Base-by-base conservation (phyloP, 192 early-diverging fungal genomes). In the Coemansia sp. region DNA sequence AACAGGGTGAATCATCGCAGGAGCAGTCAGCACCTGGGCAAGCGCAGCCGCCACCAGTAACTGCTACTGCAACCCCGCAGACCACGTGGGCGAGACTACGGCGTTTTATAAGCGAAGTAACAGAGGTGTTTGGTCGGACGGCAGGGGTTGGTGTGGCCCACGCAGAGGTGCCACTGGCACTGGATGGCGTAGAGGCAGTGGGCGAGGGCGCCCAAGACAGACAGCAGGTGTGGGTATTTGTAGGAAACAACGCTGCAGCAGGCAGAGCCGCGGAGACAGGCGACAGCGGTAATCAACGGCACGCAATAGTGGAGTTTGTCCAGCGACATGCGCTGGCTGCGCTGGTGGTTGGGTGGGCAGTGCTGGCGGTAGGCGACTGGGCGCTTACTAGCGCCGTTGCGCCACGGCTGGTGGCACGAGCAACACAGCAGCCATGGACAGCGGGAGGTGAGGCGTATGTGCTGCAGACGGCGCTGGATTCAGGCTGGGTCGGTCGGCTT, bases 41-140 rank as follows among this genome's bases (percentile, higher is more conserved):
- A 69, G 8, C 7, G 30, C 38, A 56, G 41, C 34, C 21, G 25
- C 48, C 28, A 21, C 60, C 28, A 49, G 19, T n/a, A 28, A 23
- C 55, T 12, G 6, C 55, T 34, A 32, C 55, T 18, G 25, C 27
- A 44, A 59, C 28, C 25, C 3, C 60, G 21, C 53, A 27, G 7
- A 59, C 65, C n/a, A 62, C 71, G 5, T 80, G 77, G 77, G 21
- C 49, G 10, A 67, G 74, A 65, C 19, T 80, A 34, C 51, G 54
- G 21, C 63, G 64, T 24, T 65, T 80, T 32, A 55, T 64, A 5
- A 19, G 53, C n/a, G 77, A 80, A 49, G 48, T 80, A 2, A 73
- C 67, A 16, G 77, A 80, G 30, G 77, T 80, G 23, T 74, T 80
- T 71, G 62, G 64, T 6, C 50, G 32, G 31, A 19, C 53, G 9